Evolutionary conservation across 139 green algal species (phyloP).

Genomic region (Haematococcus lacustris): DNA sequence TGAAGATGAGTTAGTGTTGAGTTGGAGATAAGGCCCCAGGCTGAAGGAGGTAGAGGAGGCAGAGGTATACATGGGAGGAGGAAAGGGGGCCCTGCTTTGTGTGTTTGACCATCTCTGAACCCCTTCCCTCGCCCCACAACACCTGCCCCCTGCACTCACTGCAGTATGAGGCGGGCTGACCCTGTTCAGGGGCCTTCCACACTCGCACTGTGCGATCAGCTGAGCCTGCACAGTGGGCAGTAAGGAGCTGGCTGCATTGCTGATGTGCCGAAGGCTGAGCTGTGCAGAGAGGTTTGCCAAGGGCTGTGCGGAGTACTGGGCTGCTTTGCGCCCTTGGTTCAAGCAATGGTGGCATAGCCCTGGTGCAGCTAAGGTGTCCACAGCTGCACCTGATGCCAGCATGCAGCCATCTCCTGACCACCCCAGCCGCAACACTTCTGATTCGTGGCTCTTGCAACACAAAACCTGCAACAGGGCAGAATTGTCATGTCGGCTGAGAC

Average conservation of each 20-base stretch:
- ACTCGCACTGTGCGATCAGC: conserved; percentile 37
- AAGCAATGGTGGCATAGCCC: background rate
- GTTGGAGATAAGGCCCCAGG: too few species aligned
- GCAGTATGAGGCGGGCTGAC: background rate
- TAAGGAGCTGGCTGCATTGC: background rate
- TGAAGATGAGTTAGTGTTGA: too few species aligned
- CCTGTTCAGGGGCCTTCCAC: conserved; percentile 17
- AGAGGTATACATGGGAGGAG: background rate
- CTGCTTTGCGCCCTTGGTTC: background rate
- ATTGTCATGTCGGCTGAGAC: background rate
- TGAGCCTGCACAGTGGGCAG: conserved; percentile 14
- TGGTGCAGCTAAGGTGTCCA: background rate
- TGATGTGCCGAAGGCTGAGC: background rate
- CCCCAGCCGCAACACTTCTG: conserved; percentile 24
- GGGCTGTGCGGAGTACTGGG: background rate
- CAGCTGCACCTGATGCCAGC: conserved; percentile 24
- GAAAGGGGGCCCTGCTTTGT: background rate
- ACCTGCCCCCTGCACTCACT: too few species aligned
- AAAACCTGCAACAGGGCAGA: conserved; percentile 5
- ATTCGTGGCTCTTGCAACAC: conserved; percentile 29
- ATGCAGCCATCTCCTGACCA: conserved; percentile 30
- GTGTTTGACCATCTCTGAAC: too few species aligned
- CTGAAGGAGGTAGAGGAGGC: background rate
- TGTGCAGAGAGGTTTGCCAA: background rate
- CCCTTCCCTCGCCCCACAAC: too few species aligned